Conservation (phyloP, 176 grass and related monocot genomes). For the Leersia perrieri region DNA sequence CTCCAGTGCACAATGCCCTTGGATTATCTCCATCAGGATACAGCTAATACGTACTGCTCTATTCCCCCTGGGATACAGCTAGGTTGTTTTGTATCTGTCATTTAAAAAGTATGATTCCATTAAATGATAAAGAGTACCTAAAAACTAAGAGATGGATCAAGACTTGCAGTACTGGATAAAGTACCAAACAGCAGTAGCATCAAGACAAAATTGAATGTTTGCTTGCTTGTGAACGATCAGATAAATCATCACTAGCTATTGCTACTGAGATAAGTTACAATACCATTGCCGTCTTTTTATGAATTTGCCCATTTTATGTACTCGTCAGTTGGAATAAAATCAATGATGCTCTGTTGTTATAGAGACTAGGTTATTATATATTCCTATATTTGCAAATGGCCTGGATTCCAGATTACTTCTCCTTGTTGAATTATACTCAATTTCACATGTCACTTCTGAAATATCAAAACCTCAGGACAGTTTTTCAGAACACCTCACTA, state of each 20-base stretch:
- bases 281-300: background rate
- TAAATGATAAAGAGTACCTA: background rate
- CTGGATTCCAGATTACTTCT: no score
- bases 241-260: background rate
- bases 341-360: background rate
- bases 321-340: slow-evolving; percentile 1
- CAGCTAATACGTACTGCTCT: slow-evolving; percentile 9
- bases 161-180: background rate
- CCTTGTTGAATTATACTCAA: slow-evolving; percentile 17
- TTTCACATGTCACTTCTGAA: slow-evolving; percentile 22
- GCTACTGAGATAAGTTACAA: background rate
- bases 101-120: slow-evolving; percentile 8
- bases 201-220: slow-evolving; percentile 13
- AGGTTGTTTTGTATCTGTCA: background rate
- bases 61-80: background rate
- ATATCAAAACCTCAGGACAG: slow-evolving; percentile 13
- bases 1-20: slow-evolving; percentile 19
- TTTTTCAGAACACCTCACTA: slow-evolving; percentile 25
- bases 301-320: background rate
- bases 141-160: background rate
- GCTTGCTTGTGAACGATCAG: background rate
- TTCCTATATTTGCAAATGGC: background rate
- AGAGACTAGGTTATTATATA: background rate
- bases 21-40: slow-evolving; percentile 27
- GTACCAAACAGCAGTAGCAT: background rate